Conservation (phyloP, 2,329 filamentous ascomycete species). For the Bertia moriformis region DNA sequence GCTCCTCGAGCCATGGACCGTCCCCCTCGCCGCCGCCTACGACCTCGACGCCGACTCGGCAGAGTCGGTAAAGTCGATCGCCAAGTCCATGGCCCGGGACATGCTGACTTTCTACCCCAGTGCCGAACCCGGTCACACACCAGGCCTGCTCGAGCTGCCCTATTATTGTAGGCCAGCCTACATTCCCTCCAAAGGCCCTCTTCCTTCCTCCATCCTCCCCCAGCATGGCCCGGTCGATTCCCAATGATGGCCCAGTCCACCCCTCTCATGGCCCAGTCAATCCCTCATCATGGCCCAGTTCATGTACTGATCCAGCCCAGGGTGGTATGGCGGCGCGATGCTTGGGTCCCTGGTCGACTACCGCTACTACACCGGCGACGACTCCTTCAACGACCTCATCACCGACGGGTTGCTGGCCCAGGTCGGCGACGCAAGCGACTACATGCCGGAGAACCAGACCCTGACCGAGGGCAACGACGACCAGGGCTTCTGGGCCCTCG, state of each 20-base stretch:
- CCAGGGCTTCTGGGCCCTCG: constrained; percentile 61
- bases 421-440: constrained; percentile 57
- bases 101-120: constrained; percentile 32
- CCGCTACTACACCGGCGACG: constrained; percentile 69
- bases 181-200: too few species aligned
- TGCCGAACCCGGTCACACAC: constrained; percentile 30
- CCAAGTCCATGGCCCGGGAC: constrained; percentile 34
- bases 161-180: constrained; percentile 41
- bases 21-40: constrained; percentile 14
- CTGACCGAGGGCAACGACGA: constrained; percentile 60
- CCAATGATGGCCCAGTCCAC: background rate
- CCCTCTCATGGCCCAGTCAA: background rate
- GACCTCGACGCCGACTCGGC: constrained; percentile 19
- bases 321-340: constrained; percentile 66
- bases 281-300: background rate
- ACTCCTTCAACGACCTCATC: constrained; percentile 54
- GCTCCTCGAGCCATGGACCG: background rate
- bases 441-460: constrained; percentile 64
- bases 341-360: constrained; percentile 63
- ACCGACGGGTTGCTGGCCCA: constrained; percentile 60
- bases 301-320: too few species aligned
- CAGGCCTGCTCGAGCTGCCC: constrained; percentile 33
- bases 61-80: constrained; percentile 34
- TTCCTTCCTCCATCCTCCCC: background rate
- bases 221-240: background rate